These are phyloP conservation scores for Cardamine resedifolia DNA, from an alignment of 345 rosid genomes.

Conservation along the genomic window DNA sequence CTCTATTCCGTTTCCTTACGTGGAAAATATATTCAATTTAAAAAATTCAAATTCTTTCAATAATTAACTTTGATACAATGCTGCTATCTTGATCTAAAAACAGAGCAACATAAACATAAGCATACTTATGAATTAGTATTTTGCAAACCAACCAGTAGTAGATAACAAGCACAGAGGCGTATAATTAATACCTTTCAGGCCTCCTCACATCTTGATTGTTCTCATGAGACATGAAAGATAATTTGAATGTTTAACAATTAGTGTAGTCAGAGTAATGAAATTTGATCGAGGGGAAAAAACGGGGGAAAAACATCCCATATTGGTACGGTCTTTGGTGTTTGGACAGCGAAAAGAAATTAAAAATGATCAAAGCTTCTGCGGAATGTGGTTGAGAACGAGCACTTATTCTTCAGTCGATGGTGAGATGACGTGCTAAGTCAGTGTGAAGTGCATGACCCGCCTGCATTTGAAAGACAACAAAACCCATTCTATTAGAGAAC, in stretches of 20 bases:
- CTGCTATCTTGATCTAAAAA: background rate
- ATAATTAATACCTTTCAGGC: background rate
- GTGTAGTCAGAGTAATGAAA: background rate
- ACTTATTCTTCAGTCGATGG: slow-evolving; percentile 16
- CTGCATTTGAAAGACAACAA: slow-evolving; percentile 8
- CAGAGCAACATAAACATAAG: background rate
- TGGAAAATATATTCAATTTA: background rate
- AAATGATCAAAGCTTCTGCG: background rate
- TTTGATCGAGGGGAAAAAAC: background rate
- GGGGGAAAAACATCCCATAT: background rate
- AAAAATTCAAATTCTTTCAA: background rate
- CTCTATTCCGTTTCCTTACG: background rate
- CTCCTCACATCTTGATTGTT: background rate
- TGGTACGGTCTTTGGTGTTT: background rate
- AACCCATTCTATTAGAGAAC: background rate
- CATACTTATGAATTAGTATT: background rate
- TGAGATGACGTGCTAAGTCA: slow-evolving; percentile 31
- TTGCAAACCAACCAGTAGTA: background rate
- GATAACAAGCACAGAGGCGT: too few species aligned
- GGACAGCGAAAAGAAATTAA: background rate
- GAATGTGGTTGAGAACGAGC: slow-evolving; percentile 3
- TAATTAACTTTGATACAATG: background rate
- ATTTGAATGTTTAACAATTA: background rate
- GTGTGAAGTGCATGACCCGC: slow-evolving; percentile 35
- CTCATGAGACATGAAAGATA: background rate